These are phyloP conservation scores for Boechera retrofracta DNA, from an alignment of 345 rosid species.

Conservation along the genomic window DNA sequence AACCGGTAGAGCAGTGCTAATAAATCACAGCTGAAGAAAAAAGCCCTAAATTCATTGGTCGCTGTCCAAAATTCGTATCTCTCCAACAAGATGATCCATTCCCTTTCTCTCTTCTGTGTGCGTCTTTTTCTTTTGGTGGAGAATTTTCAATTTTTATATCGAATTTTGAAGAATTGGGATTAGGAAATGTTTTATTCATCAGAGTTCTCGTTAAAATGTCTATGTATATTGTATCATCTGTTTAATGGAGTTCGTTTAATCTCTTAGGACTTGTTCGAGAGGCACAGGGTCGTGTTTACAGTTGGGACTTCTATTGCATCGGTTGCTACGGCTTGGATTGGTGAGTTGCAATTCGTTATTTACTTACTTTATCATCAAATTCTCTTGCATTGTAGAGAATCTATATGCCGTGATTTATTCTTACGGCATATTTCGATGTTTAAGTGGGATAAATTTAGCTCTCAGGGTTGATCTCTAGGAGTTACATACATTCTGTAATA, in stretches of 20 bases:
- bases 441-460: no score
- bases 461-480: not conserved
- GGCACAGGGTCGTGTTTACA: slow-evolving; percentile 84
- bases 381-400: slow-evolving; percentile 7
- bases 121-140: not conserved
- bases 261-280: slow-evolving; percentile 81
- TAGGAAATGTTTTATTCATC: slow-evolving; percentile 1
- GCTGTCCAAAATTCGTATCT: slow-evolving; percentile 82
- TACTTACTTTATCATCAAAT: slow-evolving; percentile 2
- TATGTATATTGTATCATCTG: not conserved
- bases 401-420: not conserved
- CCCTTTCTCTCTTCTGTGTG: not conserved
- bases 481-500: not conserved
- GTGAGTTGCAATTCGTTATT: slow-evolving; percentile 48
- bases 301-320: slow-evolving; percentile 92
- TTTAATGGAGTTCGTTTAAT: not conserved
- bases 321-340: slow-evolving; percentile 90
- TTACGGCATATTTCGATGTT: not conserved
- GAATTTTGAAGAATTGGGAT: slow-evolving; percentile 16
- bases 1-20: no score
- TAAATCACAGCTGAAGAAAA: slow-evolving; percentile 56
- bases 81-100: slow-evolving; percentile 67
- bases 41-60: slow-evolving; percentile 70
- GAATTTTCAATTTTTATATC: not conserved
- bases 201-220: not conserved